Percentiles rank a stretch among this genome's conserved stretches.
Conservation (phyloP, 2,329 filamentous ascomycete genomes). For the Bipolaris victoriae region DNA sequence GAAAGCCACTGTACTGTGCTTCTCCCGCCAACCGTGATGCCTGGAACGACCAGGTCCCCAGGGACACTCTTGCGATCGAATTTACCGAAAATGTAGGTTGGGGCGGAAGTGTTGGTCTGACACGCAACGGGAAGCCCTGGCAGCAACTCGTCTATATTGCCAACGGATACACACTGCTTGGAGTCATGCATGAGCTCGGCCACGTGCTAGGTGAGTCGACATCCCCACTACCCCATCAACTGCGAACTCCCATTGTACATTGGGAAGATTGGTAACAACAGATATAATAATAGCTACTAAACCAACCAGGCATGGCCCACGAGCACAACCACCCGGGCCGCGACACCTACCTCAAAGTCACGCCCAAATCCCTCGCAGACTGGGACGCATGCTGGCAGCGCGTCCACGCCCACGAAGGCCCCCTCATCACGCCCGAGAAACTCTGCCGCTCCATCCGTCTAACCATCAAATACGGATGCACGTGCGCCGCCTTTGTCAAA, state of each 20-base stretch:
- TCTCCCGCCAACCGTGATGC: neutral
- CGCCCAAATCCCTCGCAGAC: neutral
- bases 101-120: constrained; percentile 1
- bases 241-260: neutral
- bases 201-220: constrained; percentile 3
- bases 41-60: constrained; percentile 1
- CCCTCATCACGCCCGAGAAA: neutral
- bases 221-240: neutral
- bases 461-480: neutral
- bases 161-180: neutral
- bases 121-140: neutral
- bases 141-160: neutral
- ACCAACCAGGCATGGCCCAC: constrained; percentile 8
- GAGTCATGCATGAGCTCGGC: neutral
- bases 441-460: neutral
- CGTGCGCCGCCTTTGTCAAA: neutral
- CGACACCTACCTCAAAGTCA: constrained; percentile 13
- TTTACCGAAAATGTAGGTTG: constrained; percentile 1
- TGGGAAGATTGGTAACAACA: neutral
- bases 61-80: constrained; percentile 9
- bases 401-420: neutral
- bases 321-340: constrained; percentile 10
- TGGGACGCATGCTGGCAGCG: neutral
- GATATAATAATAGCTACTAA: neutral
- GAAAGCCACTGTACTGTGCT: neutral